Base-by-base conservation (phyloP, 345 rosid genomes). In the Combretum micranthum region DNA sequence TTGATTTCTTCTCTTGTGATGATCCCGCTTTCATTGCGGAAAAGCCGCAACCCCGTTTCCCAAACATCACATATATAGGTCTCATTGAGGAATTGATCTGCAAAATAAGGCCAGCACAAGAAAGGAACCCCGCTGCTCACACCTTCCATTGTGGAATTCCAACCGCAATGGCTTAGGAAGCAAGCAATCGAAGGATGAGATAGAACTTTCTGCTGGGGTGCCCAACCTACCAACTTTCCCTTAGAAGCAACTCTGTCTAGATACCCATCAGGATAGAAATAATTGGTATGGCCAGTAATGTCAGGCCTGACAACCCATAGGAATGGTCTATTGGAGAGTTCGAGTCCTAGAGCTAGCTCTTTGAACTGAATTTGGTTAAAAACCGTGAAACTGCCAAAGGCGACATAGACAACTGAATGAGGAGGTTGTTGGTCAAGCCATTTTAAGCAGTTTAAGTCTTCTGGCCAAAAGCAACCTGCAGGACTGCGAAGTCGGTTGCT, bases 111-210 rank as follows among this genome's bases (percentile, higher is more conserved):
- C 57, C 79, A 64, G 47, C 86, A 77, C 20, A 80, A 32, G 71
- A 87, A 63, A 9, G 88, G 88, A 17, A 76, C 55, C 4, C 86
- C 86, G 16, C 59, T 74, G 51, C 72, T 56, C 2, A 69, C 64
- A n/a, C 78, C 81, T 65, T 87, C 88, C 51, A 82, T 45, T 44
- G 76, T 68, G 20, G 91, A 82, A 57, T 79, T 82, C 91, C 85
- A 82, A 20, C 88, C 88, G 18, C 84, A 80, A 50, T 80, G 87
- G 68, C 82, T 82, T 48, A 66, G 39, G 42, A 67, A 72, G 50
- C 72, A 72, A 15, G 47, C 66, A 9, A 67, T 44, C 8, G 72
- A 25, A 12, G 66, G 66, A 45, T 72, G 72, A 7, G 51, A 37
- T 5, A 67, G 55, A 26, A 66, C 69, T 42, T 56, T 63, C 44